These are phyloP conservation scores for Thalia dealbata DNA, from an alignment of 176 grass and related monocot species.

Conservation along the genomic window DNA sequence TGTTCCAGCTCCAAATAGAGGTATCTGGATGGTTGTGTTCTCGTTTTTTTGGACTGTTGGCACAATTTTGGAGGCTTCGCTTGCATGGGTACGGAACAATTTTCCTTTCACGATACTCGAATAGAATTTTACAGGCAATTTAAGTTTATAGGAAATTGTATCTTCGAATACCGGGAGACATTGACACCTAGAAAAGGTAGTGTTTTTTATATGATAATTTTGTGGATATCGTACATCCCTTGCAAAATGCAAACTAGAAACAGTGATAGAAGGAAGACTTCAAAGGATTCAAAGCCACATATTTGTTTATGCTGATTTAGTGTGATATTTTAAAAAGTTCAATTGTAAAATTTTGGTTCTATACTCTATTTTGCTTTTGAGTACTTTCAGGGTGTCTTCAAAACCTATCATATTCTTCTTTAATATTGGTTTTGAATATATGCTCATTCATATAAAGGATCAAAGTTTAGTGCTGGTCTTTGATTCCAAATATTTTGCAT, in stretches of 20 bases:
- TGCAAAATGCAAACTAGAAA: background rate
- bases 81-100: conserved; percentile 71
- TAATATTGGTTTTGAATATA: no score
- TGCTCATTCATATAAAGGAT: no score
- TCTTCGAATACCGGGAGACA: background rate
- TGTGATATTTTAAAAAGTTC: no score
- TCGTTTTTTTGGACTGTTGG: conserved; percentile 76
- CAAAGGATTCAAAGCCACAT: background rate
- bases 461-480: background rate
- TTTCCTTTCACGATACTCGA: background rate
- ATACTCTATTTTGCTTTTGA: no score
- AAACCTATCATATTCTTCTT: no score
- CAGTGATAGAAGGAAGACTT: background rate
- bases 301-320: background rate
- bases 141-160: background rate
- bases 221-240: background rate
- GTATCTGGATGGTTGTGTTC: conserved; percentile 90
- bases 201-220: background rate
- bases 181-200: background rate
- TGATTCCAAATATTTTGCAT: no score
- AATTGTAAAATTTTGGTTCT: no score
- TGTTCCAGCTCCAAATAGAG: conserved; percentile 77
- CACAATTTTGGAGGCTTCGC: conserved; percentile 94
- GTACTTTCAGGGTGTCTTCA: no score
- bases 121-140: background rate